Base-by-base conservation (phyloP, 2,329 filamentous ascomycete species). In the Septoria linicola region DNA sequence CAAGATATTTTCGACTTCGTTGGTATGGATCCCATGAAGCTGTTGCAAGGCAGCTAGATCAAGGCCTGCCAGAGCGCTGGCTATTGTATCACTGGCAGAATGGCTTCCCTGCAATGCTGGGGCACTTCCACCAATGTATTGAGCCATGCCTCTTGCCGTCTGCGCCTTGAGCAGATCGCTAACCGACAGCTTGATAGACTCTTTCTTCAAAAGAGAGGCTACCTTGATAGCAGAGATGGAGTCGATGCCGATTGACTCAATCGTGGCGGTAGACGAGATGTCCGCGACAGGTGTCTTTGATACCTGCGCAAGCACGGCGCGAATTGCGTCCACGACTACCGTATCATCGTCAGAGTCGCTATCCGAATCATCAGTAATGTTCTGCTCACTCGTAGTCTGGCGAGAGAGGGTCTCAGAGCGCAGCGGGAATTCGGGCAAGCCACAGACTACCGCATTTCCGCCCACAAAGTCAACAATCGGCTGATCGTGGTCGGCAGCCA, bases 171-270 rank as follows among this genome's bases (percentile, higher is more conserved):
- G 72, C 62, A 96, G 81, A 32, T 88, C 81, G 35, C 86, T 84
- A 2, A 92, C 86, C 27, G 78, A 77, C 1, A 95, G 68, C 10
- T 72, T 69, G 6, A 96, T 69, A 0, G 76, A 80, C 35, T 76
- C 70, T 59, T 80, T 86, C 35, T 81, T 83, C 3, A 96, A 73
- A 6, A 90, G 73, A 0, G 85, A 80, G 7, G 84, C 82, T 3
- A 90, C 83, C 63, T 93, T 95, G 72, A 96, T 93, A 1, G 89
- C 86, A 57, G 85, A 92, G 67, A 96, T 95, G 0, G 91, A 96
- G 66, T 96, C 91, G 1, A 96, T 80, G 0, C 91, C 91, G 1
- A 96, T 77, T 57, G 93, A 84, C 68, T 93, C 95, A 10, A 96
- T 80, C 0, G 80, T 88, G 43, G 83, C 80, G 1, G 76, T 73